Evolutionary conservation across 164 flowering plant species (phyloP).

Genomic region (Piper betle): DNA sequence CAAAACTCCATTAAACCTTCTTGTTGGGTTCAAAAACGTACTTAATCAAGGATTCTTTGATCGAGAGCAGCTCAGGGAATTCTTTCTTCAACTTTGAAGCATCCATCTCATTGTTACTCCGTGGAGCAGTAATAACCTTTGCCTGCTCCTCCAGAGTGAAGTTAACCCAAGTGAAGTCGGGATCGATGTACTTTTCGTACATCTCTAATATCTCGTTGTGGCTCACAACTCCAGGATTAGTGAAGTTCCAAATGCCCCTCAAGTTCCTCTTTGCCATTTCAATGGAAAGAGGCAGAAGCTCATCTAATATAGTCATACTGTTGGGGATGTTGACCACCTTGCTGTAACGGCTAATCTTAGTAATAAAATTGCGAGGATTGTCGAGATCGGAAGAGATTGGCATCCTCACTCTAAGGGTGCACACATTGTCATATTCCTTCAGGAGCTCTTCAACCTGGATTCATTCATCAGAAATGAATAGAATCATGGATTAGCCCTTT

Average conservation of each 20-base stretch:
- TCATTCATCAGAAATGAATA: background rate
- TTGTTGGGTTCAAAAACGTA: conserved; percentile 57
- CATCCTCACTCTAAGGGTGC: conserved; percentile 18
- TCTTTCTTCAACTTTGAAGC: conserved; percentile 52
- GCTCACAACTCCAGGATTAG: conserved; percentile 18
- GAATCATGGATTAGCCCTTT: background rate
- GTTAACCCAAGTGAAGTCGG: conserved; percentile 38
- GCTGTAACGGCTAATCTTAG: conserved; percentile 15
- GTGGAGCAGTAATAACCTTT: conserved; percentile 52
- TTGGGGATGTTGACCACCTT: conserved; percentile 27
- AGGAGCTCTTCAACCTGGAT: conserved; percentile 31
- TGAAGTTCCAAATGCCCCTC: conserved; percentile 17
- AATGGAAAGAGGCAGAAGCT: conserved; percentile 55
- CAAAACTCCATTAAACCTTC: conserved; percentile 10
- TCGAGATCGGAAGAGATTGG: conserved; percentile 17
- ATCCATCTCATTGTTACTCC: conserved; percentile 74
- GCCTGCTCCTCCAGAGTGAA: conserved; percentile 70
- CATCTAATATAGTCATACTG: conserved; percentile 69
- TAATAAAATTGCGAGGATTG: conserved; percentile 17
- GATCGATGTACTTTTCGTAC: conserved; percentile 26
- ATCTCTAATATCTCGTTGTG: conserved; percentile 19
- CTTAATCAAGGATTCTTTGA: conserved; percentile 60
- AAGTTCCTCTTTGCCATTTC: conserved; percentile 69
- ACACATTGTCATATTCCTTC: conserved; percentile 18
- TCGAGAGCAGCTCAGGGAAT: conserved; percentile 55